Base-by-base conservation (phyloP, 148 eudicot species). In the Linanthus parryae region DNA sequence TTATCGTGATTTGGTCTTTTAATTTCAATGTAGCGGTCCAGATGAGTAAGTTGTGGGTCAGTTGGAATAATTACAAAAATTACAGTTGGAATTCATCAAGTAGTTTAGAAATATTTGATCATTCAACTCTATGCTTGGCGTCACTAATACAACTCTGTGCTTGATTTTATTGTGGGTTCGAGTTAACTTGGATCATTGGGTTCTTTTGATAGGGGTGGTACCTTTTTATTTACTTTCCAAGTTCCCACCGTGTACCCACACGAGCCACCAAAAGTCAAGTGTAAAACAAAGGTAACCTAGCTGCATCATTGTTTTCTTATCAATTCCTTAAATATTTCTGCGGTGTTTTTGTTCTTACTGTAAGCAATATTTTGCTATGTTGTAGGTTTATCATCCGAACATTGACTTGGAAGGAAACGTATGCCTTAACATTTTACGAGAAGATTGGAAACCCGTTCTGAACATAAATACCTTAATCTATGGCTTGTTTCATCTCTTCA, bases 401-500 rank as follows among this genome's bases (percentile, higher is more conserved):
- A 88, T 88, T 3, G 96, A 88, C 69, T 74, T 88, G 74, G 96
- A 88, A 59, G 96, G 96, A 52, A 88, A 88, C 57, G 96, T 88
- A 7, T 88, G 96, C 72, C 85, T 88, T 16, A 88, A 88, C 84
- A 88, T 88, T 60, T 71, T 88, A 45, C 77, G 96, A 58, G 96
- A 88, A 70, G 96, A 88, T 69, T 88, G 96, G 96, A 88, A 89
- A 61, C 90, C 94, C 49, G 97, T 85, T 59, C 72, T 84, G 46
- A 89, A 73, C 58, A 70, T 89, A 54, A 89, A 85, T 74, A 89
- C 97, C 3, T 44, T 89, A 45, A 80, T 89, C 11, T 89, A 89
- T 41, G 97, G 97, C 43, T 63, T 89, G 38, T 85, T 26, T 59
- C 90, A 85, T 67, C 95, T 89, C 25, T 89, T 82, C 77, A 89